Percentiles rank a stretch among this genome's conserved stretches.
These are phyloP conservation scores for Starmerella floris DNA, from an alignment of 805 yeast genomes.

Conservation along the genomic window DNA sequence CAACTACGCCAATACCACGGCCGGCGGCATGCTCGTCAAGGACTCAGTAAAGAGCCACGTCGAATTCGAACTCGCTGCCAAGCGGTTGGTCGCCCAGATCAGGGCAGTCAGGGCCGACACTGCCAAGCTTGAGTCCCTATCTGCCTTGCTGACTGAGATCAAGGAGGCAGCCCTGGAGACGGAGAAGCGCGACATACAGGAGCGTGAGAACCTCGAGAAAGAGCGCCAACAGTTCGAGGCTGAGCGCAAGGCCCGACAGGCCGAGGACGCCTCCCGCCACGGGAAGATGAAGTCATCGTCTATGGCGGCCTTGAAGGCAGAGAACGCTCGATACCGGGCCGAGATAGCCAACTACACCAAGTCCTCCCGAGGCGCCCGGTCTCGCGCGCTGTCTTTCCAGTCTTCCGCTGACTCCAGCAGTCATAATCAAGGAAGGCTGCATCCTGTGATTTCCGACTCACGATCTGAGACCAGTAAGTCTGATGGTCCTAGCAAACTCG, in stretches of 20 bases:
- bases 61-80: constrained; percentile 27
- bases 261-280: constrained; percentile 21
- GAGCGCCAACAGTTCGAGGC: constrained; percentile 19
- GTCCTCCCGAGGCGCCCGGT: not conserved
- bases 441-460: not conserved
- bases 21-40: constrained; percentile 27
- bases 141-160: constrained; percentile 24
- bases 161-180: constrained; percentile 15
- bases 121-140: constrained; percentile 25
- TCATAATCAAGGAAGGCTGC: too few relatives aligned
- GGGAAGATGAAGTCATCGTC: constrained; percentile 9
- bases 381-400: not conserved
- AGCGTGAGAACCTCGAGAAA: constrained; percentile 21
- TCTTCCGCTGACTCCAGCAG: not conserved
- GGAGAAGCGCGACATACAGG: constrained; percentile 17
- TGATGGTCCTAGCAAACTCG: not conserved
- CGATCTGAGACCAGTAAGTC: not conserved
- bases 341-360: constrained; percentile 11
- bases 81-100: constrained; percentile 26
- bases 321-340: constrained; percentile 21
- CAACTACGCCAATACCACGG: constrained; percentile 26
- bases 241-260: not conserved
- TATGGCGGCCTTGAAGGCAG: constrained; percentile 21
- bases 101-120: constrained; percentile 26
- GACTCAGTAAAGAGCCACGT: constrained; percentile 24